Evolutionary conservation across 1,284 basidiomycete genomes (phyloP), one percentile per base, ranked within the genome.

Genomic region (Ustilago loliicola): DNA sequence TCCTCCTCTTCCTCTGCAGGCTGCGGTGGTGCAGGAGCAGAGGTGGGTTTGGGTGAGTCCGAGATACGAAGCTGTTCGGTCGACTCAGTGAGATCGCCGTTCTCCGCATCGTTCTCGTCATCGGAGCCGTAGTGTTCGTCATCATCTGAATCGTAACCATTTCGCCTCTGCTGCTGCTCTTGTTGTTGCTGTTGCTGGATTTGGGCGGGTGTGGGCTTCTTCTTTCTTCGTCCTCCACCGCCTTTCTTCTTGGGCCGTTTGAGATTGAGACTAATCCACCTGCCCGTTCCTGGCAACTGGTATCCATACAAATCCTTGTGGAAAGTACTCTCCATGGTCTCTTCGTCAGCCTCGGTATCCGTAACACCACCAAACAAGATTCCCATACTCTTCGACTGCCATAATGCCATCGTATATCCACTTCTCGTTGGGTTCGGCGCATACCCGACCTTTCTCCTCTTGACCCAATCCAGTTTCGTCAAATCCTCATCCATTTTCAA

Each of bases 281-380:
- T 89, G 0, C 95, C 95, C 57, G 92, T 93, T 0, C 92, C 93
- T 0, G 88, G 83, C 1, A 93, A 88, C 78, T 94, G 93, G 85
- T 96, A 96, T 0, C 91, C 94, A 40, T 81, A 86, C 25, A 86
- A 53, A 17, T 83, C 84, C 53, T 85, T 85, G 67, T 80, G 79
- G 62, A 83, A 85, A 2, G 66, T 68, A 61, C 81, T 83, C 70
- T 94, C 92, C 80, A 98, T 87, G 1, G 90, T 92, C 84, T 97
- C 95, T 85, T 97, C 95, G 67, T 91, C 90, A 30, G 89, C 91
- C 82, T 97, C 95, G 70, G 94, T 93, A 81, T 98, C 95, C 7
- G 92, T 92, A 0, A 97, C 95, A 6, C 95, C 95, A 15, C 95
- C 95, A 82, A 97, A 98, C 57, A 96, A 87, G 1, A 97, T 89